phyloP scores from a whole-genome alignment of 73 alveolate species.

The Paramecium sonneborni region DNA sequence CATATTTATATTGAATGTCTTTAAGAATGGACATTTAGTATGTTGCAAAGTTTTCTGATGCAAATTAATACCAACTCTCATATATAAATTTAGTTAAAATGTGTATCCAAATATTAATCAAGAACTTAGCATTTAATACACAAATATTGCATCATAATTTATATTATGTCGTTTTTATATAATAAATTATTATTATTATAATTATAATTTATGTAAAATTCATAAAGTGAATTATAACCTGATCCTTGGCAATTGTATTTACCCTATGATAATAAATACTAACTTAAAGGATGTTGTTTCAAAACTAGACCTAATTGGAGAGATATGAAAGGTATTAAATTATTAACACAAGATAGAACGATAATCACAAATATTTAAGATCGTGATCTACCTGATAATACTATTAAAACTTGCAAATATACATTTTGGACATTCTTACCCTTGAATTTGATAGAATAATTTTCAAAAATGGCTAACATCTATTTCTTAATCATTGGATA shows the following conservation, averaged over 20 bases:
- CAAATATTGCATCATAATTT: slow-evolving; percentile 10
- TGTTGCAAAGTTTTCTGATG: slow-evolving; percentile 28
- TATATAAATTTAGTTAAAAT: not conserved
- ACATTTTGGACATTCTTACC: slow-evolving; percentile 80
- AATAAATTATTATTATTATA: not conserved
- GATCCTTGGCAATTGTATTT: not conserved
- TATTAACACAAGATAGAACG: not conserved
- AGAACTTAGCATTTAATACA: not conserved
- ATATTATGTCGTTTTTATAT: slow-evolving; percentile 25
- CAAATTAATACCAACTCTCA: slow-evolving; percentile 50
- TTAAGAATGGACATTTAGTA: slow-evolving; percentile 47
- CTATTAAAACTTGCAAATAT: slow-evolving; percentile 87
- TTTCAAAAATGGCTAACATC: slow-evolving; percentile 82
- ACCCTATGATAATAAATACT: not conserved
- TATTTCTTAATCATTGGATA: slow-evolving; percentile 81
- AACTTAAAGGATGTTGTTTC: not conserved
- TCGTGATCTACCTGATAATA: slow-evolving; percentile 55
- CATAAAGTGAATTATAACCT: not conserved
- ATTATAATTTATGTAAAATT: not conserved
- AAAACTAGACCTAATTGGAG: slow-evolving; percentile 22
- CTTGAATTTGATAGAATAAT: slow-evolving; percentile 78
- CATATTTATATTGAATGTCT: slow-evolving; percentile 18
- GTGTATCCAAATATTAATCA: slow-evolving; percentile 1
- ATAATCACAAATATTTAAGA: slow-evolving; percentile 4
- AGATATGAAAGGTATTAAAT: not conserved